phyloP scores from a whole-genome alignment of 2,329 filamentous ascomycete genomes.

The Aspergillus persii region DNA sequence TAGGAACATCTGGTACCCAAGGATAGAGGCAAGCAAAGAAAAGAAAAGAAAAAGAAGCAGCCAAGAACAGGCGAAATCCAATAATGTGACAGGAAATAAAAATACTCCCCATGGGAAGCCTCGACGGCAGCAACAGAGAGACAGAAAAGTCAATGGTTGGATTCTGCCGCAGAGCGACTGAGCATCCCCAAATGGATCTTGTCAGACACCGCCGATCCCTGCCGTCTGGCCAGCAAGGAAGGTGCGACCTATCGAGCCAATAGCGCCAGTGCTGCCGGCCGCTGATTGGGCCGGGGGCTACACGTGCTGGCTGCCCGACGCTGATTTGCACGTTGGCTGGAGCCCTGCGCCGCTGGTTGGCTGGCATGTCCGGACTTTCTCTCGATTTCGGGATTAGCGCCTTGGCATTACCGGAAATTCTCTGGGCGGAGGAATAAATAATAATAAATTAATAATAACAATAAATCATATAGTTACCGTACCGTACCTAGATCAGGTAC shows the following conservation, averaged over 20 bases:
- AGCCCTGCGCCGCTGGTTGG: slow-evolving; percentile 7
- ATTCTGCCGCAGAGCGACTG: background rate
- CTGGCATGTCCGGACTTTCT: background rate
- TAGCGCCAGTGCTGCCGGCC: background rate
- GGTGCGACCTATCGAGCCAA: background rate
- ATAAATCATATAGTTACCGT: too few species aligned
- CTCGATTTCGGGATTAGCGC: background rate
- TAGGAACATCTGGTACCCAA: background rate
- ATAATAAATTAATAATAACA: too few species aligned
- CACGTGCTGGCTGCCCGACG: slow-evolving; percentile 17
- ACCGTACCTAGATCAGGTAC: too few species aligned
- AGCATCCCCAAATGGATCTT: background rate
- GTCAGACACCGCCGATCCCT: background rate
- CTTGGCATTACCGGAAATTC: background rate
- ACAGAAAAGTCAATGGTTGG: background rate
- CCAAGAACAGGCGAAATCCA: background rate
- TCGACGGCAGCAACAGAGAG: background rate
- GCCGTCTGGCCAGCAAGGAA: background rate
- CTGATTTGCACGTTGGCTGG: slow-evolving; percentile 18
- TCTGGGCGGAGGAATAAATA: too few species aligned
- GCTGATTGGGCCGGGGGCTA: slow-evolving; percentile 13
- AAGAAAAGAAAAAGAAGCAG: background rate
- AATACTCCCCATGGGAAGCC: too few species aligned
- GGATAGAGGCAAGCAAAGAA: background rate
- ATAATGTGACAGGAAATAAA: too few species aligned